phyloP scores from a whole-genome alignment of 768 basidiomycete species.

The Leccinum rimulosum region DNA sequence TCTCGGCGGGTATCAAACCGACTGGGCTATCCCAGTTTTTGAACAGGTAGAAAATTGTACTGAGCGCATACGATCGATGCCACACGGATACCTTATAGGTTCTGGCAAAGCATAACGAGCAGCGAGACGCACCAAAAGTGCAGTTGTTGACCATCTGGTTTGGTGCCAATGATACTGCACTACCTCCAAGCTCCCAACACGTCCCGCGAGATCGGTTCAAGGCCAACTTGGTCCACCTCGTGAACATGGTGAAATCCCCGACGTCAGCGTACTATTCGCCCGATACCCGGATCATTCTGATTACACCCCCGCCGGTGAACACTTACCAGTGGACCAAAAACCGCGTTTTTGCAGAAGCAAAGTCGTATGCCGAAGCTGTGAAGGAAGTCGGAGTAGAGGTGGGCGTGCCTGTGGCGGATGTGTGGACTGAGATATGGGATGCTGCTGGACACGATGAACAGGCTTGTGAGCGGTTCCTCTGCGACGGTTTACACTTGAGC shows the following conservation, averaged over 20 bases:
- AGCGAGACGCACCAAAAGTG: constrained; percentile 52
- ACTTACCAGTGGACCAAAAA: constrained; percentile 45
- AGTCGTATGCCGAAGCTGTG: constrained; percentile 69
- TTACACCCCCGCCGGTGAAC: constrained; percentile 85
- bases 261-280: constrained; percentile 69
- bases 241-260: constrained; percentile 60
- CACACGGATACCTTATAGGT: constrained; percentile 40
- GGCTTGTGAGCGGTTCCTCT: constrained; percentile 49
- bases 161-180: constrained; percentile 83
- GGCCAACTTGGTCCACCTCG: constrained; percentile 60
- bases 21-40: constrained; percentile 80
- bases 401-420: constrained; percentile 64
- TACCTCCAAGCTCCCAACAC: constrained; percentile 68
- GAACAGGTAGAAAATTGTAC: constrained; percentile 50
- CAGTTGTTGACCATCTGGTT: constrained; percentile 86
- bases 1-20: constrained; percentile 79
- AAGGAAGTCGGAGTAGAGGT: constrained; percentile 54
- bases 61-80: not conserved
- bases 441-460: constrained; percentile 60
- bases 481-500: constrained; percentile 82
- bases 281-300: constrained; percentile 69
- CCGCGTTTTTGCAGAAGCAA: constrained; percentile 64
- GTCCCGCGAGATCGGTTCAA: constrained; percentile 68
- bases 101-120: constrained; percentile 52
- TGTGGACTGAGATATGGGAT: constrained; percentile 72